These are phyloP conservation scores for Camellia japonica DNA, from an alignment of 148 eudicot species.

Conservation along the genomic window DNA sequence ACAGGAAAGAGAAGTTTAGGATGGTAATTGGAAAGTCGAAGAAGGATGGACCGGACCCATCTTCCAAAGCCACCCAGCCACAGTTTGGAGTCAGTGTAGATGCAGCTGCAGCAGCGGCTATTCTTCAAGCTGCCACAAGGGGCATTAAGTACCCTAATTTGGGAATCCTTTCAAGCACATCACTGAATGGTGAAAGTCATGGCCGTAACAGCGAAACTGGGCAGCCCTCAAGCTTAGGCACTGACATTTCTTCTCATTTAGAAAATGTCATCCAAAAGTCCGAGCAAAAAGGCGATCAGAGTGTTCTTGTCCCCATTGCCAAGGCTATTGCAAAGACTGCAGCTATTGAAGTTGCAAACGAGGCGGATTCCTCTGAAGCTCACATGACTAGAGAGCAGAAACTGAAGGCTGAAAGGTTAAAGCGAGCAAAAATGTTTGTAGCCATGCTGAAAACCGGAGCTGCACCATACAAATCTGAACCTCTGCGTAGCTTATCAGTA, in stretches of 20 bases:
- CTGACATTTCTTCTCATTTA: conserved; percentile 21
- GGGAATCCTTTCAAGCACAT: conserved; percentile 48
- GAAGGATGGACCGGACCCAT: conserved; percentile 61
- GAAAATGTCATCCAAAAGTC: conserved; percentile 28
- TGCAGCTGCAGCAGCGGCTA: conserved; percentile 84
- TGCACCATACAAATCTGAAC: conserved; percentile 45
- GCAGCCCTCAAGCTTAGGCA: conserved; percentile 33
- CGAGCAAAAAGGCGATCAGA: conserved; percentile 24
- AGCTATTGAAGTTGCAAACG: conserved; percentile 47
- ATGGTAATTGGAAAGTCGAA: conserved; percentile 81
- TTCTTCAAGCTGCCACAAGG: conserved; percentile 95
- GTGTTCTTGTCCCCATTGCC: conserved; percentile 34
- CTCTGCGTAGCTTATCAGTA: conserved; percentile 47
- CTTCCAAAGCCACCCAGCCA: conserved; percentile 43
- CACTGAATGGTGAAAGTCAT: conserved; percentile 30
- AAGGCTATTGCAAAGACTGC: conserved; percentile 41
- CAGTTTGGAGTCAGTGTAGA: conserved; percentile 53
- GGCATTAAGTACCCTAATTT: conserved; percentile 69
- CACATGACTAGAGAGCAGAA: conserved; percentile 72
- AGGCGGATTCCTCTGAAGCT: conserved; percentile 59
- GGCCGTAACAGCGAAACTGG: conserved; percentile 36
- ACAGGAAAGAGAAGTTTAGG: conserved; percentile 85
- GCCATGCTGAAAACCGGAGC: conserved; percentile 78
- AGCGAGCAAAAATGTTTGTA: conserved; percentile 94
- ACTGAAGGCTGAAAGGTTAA: conserved; percentile 83